Percentiles rank a stretch among this genome's conserved stretches.
Evolutionary conservation across 1,139 yeast genomes (phyloP).

Genomic region (Debaryomycetaceae sp.): DNA sequence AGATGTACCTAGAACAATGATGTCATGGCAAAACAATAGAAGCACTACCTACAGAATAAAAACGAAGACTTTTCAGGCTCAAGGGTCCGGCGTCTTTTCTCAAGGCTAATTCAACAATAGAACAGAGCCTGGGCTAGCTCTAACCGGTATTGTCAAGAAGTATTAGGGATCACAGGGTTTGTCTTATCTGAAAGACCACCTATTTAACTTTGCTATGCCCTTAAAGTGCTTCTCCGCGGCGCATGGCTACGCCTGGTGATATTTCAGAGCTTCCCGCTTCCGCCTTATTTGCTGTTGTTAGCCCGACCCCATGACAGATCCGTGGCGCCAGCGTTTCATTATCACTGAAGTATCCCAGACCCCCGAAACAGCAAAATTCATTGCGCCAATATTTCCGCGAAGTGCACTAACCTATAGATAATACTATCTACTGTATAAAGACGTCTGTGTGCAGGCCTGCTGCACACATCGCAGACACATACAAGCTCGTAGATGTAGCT

Average conservation of each 20-base stretch:
- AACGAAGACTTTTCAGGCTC: background rate
- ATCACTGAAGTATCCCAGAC: too few relatives aligned
- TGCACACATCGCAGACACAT: background rate
- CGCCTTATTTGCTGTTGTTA: too few relatives aligned
- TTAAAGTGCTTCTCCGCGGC: too few relatives aligned
- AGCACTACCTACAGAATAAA: background rate
- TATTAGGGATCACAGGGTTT: background rate
- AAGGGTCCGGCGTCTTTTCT: background rate
- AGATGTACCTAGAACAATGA: background rate
- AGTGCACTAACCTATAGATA: background rate
- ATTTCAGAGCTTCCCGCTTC: too few relatives aligned
- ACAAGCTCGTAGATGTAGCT: background rate
- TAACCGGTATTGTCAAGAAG: background rate
- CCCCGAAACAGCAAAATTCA: background rate
- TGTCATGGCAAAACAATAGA: background rate
- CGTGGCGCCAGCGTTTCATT: too few relatives aligned
- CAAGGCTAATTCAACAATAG: background rate
- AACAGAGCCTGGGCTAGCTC: background rate
- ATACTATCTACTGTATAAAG: background rate
- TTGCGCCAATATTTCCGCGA: background rate
- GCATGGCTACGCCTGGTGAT: too few relatives aligned
- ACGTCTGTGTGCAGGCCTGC: background rate
- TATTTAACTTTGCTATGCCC: too few relatives aligned
- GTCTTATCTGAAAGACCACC: too few relatives aligned
- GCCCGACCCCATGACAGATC: too few relatives aligned